Evolutionary conservation across 2,329 filamentous ascomycete genomes (phyloP).

Genomic region (Ophiostoma ulmi): DNA sequence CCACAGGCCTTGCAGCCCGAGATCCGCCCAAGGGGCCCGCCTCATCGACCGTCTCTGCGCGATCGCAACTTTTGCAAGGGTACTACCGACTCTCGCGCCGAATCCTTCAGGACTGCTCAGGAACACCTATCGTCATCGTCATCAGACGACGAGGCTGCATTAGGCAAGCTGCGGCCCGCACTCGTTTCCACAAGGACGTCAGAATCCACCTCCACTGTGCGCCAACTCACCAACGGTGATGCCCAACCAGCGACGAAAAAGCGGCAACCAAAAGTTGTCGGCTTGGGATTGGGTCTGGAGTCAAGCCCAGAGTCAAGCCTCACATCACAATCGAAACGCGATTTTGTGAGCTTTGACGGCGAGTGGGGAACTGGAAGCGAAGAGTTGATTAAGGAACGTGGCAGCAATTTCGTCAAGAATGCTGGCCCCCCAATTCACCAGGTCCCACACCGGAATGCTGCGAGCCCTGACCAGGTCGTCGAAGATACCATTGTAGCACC

Average conservation of each 20-base stretch:
- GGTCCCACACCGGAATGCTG: conserved; percentile 30
- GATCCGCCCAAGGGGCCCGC: conserved; percentile 39
- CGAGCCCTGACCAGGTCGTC: conserved; percentile 35
- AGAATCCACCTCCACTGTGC: conserved; percentile 38
- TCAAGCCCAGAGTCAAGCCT: conserved; percentile 39
- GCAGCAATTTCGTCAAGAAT: conserved; percentile 50
- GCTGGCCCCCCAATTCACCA: conserved; percentile 49
- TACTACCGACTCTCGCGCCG: conserved; percentile 58
- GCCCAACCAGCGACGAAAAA: conserved; percentile 28
- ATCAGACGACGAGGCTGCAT: conserved; percentile 59
- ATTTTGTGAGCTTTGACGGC: conserved; percentile 54
- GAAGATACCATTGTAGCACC: conserved; percentile 47
- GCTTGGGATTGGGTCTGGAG: conserved; percentile 43
- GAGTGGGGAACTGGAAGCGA: conserved; percentile 50
- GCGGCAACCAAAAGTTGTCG: conserved; percentile 37
- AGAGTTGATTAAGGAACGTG: conserved; percentile 49
- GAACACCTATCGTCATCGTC: conserved; percentile 47
- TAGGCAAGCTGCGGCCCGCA: conserved; percentile 45
- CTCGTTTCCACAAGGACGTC: conserved; percentile 41
- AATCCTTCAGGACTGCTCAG: conserved; percentile 67
- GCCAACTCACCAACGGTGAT: conserved; percentile 32
- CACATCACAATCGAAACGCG: conserved; percentile 42
- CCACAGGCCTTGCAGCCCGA: conserved; percentile 44
- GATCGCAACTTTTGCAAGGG: conserved; percentile 50
- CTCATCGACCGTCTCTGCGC: conserved; percentile 42